Evolutionary conservation across 768 basidiomycete species (phyloP).

Genomic region (Vishniacozyma victoriae): DNA sequence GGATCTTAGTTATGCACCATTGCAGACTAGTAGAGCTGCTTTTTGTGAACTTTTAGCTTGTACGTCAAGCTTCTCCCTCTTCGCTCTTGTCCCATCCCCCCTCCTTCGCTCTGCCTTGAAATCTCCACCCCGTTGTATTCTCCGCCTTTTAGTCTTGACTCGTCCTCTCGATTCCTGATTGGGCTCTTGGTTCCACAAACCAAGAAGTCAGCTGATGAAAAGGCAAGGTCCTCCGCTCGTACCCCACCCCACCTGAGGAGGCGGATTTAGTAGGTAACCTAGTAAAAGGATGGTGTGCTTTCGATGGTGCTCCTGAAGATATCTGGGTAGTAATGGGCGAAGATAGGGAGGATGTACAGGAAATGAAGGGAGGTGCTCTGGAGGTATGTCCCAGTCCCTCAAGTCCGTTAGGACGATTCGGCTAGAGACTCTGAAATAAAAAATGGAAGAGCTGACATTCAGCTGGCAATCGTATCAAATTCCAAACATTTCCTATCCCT

Average conservation of each 20-base stretch:
- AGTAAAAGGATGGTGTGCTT: constrained; percentile 76
- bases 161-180: no score
- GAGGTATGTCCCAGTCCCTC: constrained; percentile 57
- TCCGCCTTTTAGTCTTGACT: no score
- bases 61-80: constrained; percentile 19
- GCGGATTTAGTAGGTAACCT: constrained; percentile 74
- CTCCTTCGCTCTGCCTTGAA: neutral
- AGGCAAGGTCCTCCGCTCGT: constrained; percentile 71
- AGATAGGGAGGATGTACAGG: constrained; percentile 59
- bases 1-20: constrained; percentile 66
- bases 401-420: neutral
- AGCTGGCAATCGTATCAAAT: constrained; percentile 84
- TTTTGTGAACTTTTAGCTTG: constrained; percentile 80
- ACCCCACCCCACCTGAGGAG: constrained; percentile 58
- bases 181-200: no score
- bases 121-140: neutral
- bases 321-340: constrained; percentile 60
- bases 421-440: neutral
- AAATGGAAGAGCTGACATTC: constrained; percentile 6
- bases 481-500: constrained; percentile 78
- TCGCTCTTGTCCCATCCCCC: neutral
- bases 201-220: no score
- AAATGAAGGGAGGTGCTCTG: constrained; percentile 67
- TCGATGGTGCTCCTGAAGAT: constrained; percentile 65
- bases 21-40: constrained; percentile 66